Evolutionary conservation across 169 alveolate species (phyloP).

Genomic region (Eimeria acervulina): DNA sequence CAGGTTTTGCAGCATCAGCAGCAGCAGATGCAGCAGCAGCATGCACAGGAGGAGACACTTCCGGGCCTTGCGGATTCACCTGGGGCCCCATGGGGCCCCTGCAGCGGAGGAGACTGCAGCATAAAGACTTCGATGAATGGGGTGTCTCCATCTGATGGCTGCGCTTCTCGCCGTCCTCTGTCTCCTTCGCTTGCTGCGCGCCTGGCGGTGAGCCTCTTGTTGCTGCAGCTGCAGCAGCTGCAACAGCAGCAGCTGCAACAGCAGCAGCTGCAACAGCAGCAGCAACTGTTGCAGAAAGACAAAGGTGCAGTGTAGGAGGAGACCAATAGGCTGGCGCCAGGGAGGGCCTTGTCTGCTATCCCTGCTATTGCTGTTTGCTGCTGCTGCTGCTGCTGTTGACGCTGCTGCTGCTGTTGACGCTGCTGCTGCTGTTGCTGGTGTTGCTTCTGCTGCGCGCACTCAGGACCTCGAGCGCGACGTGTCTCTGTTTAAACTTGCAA

Average conservation of each 20-base stretch:
- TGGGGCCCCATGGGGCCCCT: too few species aligned
- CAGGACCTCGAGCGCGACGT: not conserved
- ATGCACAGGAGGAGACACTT: not conserved
- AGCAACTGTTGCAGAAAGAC: too few species aligned
- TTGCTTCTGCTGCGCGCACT: too few species aligned
- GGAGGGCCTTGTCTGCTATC: too few species aligned
- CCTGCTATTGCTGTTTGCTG: not conserved
- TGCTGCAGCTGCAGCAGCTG: not conserved
- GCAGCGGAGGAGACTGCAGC: not conserved
- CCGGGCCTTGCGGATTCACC: not conserved
- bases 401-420: not conserved
- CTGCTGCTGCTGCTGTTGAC: not conserved
- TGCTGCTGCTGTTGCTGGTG: not conserved
- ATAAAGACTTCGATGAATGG: too few species aligned
- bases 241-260: not conserved
- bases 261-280: not conserved
- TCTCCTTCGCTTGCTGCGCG: slow-evolving; percentile 5
- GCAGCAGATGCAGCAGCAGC: not conserved
- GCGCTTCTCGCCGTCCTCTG: slow-evolving; percentile 4
- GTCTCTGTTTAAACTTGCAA: not conserved
- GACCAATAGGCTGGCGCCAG: too few species aligned
- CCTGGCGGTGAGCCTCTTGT: not conserved
- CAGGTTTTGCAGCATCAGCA: not conserved
- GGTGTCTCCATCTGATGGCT: not conserved
- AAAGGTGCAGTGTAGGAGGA: not conserved